These are phyloP conservation scores for Pseudohyphozyma bogoriensis DNA, from an alignment of 768 basidiomycete genomes.

Conservation along the genomic window DNA sequence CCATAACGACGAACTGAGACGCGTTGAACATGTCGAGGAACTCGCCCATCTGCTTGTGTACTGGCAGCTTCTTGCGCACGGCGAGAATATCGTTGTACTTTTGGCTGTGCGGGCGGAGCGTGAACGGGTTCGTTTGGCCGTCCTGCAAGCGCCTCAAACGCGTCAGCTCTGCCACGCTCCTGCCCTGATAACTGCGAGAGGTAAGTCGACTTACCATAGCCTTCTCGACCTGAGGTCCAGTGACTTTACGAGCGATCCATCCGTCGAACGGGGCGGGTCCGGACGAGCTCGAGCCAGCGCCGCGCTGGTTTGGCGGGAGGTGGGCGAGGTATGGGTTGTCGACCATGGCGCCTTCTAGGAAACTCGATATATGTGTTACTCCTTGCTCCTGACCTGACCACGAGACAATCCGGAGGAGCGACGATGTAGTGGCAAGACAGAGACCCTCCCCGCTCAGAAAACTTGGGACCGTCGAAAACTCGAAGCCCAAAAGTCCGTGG, in stretches of 20 bases:
- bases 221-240: slow-evolving; percentile 53
- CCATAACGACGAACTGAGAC: slow-evolving; percentile 77
- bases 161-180: neutral
- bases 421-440: too few relatives aligned
- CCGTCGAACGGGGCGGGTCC: slow-evolving; percentile 55
- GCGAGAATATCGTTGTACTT: slow-evolving; percentile 81
- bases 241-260: slow-evolving; percentile 60
- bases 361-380: too few relatives aligned
- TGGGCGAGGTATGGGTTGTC: slow-evolving; percentile 52
- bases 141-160: slow-evolving; percentile 45
- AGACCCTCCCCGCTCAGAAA: too few relatives aligned
- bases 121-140: slow-evolving; percentile 78
- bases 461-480: too few relatives aligned
- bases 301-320: slow-evolving; percentile 17
- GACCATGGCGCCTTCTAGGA: neutral
- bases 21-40: slow-evolving; percentile 60
- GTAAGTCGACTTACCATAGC: slow-evolving; percentile 50
- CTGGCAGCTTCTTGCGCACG: slow-evolving; percentile 75
- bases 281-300: slow-evolving; percentile 3
- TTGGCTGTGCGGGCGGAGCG: slow-evolving; percentile 59
- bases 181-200: neutral
- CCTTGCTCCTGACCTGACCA: too few relatives aligned
- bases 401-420: too few relatives aligned
- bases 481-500: too few relatives aligned
- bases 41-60: slow-evolving; percentile 83